These are phyloP conservation scores for Aspergillus amoenus DNA, from an alignment of 2,329 filamentous ascomycete species.

Conservation along the genomic window DNA sequence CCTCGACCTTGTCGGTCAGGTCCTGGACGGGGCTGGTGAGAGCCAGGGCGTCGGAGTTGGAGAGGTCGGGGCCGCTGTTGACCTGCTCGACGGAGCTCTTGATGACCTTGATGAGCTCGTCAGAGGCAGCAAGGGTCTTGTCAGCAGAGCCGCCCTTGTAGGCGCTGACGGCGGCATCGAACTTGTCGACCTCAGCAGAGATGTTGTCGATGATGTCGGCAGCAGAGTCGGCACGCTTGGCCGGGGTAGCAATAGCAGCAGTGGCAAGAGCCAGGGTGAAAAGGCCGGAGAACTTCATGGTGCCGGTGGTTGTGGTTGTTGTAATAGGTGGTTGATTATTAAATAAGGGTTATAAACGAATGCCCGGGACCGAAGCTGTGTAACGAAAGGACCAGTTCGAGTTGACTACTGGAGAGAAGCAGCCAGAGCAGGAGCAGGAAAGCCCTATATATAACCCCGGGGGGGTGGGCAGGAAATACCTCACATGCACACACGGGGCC, in stretches of 20 bases:
- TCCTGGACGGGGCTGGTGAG: conserved; percentile 27
- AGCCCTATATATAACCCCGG: conserved; percentile 5
- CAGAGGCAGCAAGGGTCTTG: conserved; percentile 19
- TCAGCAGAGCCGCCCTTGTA: conserved; percentile 23
- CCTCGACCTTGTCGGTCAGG: conserved; percentile 27
- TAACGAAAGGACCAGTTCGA: conserved; percentile 18
- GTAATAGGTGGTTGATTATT: conserved; percentile 2
- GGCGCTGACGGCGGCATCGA: conserved; percentile 24
- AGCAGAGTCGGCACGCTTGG: conserved; percentile 17
- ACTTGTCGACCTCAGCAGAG: conserved; percentile 16
- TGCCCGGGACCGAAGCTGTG: conserved; percentile 18
- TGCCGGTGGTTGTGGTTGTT: conserved; percentile 12
- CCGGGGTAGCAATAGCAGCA: conserved; percentile 23
- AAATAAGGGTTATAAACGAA: conserved; percentile 17
- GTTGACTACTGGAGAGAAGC: conserved; percentile 10
- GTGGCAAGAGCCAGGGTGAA: conserved; percentile 24
- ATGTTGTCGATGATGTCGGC: conserved; percentile 23
- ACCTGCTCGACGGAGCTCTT: conserved; percentile 26
- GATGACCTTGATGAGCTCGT: conserved; percentile 26
- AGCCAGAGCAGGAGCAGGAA: neutral
- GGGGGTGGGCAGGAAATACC: neutral
- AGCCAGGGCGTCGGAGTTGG: conserved; percentile 26
- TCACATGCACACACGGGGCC: conserved; percentile 10
- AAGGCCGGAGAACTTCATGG: conserved; percentile 26
- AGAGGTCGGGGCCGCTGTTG: conserved; percentile 21